Evolutionary conservation across 2,329 filamentous ascomycete species (phyloP), one percentile per base, ranked within the genome.

Genomic region (Aspergillus carbonarius): DNA sequence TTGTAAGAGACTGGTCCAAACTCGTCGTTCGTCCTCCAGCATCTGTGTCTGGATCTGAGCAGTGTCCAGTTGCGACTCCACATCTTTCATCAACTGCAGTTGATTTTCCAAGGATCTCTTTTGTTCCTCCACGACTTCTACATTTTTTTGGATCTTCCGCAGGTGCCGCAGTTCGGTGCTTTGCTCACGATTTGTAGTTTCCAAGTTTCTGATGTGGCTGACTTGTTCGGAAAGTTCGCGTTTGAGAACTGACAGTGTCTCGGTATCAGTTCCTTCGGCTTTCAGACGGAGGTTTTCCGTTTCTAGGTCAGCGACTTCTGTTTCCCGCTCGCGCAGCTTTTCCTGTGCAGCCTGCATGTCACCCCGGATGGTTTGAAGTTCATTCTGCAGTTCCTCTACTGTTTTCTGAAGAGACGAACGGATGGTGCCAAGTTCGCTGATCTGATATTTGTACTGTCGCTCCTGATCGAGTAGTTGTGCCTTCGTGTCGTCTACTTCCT

Each of bases 61-160:
- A 71, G 96, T 93, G 9, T 85, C 83, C 12, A 98, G 81, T 70
- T 97, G 90, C 27, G 85, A 81, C 68, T 95, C 87, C 9, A 96
- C 70, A 12, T 85, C 82, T 58, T 91, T 86, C 74, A 93, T 88
- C 37, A 89, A 81, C 60, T 91, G 87, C 1, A 99, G 74, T 69
- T 87, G 91, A 32, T 88, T 86, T 73, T 95, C 89, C 20, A 99
- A 78, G 0, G 87, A 85, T 61, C 91, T 83, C 80, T 98, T 98
- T 78, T 99, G 92, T 73, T 99, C 95, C 72, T 99, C 92, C 0
- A 98, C 90, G 2, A 99, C 85, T 70, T 96, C 91, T 1, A 96
- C 88, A n/a, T 90, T 91, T 76, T 91, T 93, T 72, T 92, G 88
- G 3, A 89, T 78, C 65, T 92, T 90, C 13, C 92, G 88, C 37